Base-by-base conservation (phyloP, 2,329 filamentous ascomycete genomes). In the Pseudocercospora cruenta region DNA sequence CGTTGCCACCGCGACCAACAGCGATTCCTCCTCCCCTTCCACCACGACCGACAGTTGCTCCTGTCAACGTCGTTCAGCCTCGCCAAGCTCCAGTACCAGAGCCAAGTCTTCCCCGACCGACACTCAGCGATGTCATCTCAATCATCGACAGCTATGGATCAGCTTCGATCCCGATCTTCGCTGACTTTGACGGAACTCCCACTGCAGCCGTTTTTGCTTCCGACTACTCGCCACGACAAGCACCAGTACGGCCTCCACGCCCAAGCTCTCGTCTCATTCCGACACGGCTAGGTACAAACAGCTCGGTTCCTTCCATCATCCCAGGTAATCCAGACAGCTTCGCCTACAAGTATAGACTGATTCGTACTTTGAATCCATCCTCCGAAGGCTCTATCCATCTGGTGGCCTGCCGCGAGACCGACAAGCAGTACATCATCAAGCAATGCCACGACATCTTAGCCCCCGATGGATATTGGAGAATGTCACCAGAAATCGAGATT, bases 341-440 rank as follows among this genome's bases (percentile, higher is more conserved):
- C 14, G 62, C 63, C 1, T 21, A 58, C 21, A 58, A 54, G 10
- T 68, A 66, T 33, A 33, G 33, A 0, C 64, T 66, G 1, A 58
- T 62, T 2, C 57, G 54, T 6, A 66, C 66, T 4, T 55, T 68
- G 4, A 36, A 39, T 2, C 60, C 59, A n/a, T 62, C 57, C 24
- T 63, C 63, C 9, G 60, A 63, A 43, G 66, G 63, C 19, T 51
- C 64, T 4, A 64, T 68, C 2, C 66, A 68, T n/a, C 22, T 68
- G 2, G 66, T 66, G 3, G 45, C 53, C 12, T 39, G 62, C 22
- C 62, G 63, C 6, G 16, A 31, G 7, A 61, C 31, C 16, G 66
- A 64, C 5, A 58, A 64, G 61, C 19, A 55, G 4, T 66, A 39
- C 19, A 55, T 68, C 58, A 66, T 68, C 60, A 68, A 68, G 58